These are phyloP conservation scores for Begonia peltatifolia DNA, from an alignment of 306 rosid species.

Conservation along the genomic window DNA sequence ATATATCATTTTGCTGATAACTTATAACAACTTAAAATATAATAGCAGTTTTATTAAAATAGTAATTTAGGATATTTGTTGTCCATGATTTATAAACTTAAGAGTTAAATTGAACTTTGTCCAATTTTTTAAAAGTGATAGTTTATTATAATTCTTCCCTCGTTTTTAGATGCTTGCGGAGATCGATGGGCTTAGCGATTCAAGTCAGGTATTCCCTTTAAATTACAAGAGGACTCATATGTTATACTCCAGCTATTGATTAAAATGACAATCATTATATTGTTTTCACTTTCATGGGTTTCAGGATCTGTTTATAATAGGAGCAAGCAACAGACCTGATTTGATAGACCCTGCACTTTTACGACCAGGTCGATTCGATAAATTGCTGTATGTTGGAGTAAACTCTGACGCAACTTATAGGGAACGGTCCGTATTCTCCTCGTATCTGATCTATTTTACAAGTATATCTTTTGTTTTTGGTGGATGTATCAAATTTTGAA, in stretches of 20 bases:
- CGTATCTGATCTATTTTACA: no score
- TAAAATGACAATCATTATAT: neutral
- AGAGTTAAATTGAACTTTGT: no score
- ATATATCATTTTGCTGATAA: no score
- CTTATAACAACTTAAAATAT: no score
- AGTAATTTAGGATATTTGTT: no score
- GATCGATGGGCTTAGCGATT: slow-evolving; percentile 87
- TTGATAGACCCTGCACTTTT: slow-evolving; percentile 90
- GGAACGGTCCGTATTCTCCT: slow-evolving; percentile 70
- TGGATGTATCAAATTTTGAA: neutral
- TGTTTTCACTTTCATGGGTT: slow-evolving; percentile 7
- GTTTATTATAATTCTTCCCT: no score
- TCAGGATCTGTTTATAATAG: slow-evolving; percentile 87
- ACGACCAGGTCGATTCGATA: slow-evolving; percentile 94
- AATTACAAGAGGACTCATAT: neutral
- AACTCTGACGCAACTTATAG: slow-evolving; percentile 76
- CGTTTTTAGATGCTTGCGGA: slow-evolving; percentile 86
- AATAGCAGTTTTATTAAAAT: no score
- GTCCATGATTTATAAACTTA: no score
- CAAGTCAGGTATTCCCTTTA: slow-evolving; percentile 46
- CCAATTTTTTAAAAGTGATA: no score
- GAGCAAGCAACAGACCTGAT: slow-evolving; percentile 98
- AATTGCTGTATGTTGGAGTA: slow-evolving; percentile 82
- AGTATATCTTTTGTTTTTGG: no score
- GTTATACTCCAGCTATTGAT: neutral